Conservation (phyloP, 1,284 basidiomycete genomes). For the Pulveroboletus sp. region DNA sequence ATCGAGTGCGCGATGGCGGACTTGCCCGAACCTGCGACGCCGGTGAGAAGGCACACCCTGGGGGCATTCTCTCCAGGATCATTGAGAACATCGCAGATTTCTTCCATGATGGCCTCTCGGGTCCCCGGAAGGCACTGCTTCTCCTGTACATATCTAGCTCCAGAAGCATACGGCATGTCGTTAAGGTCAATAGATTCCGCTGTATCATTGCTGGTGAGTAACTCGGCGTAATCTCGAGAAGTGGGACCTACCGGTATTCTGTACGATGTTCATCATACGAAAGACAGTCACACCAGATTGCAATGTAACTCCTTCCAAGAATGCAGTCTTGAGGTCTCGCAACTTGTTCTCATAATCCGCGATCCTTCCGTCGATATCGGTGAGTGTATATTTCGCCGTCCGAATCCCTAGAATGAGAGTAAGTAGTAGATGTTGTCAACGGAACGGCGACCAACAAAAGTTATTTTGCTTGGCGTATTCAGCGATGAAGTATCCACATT, state of each 20-base stretch:
- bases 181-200: conserved; percentile 18
- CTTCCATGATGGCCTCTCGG: conserved; percentile 16
- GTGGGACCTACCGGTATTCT: conserved; percentile 9
- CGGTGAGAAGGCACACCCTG: conserved; percentile 24
- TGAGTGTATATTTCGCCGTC: conserved; percentile 23
- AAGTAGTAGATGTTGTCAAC: background rate
- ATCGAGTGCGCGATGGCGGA: conserved; percentile 26
- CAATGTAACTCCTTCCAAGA: conserved; percentile 21
- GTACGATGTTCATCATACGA: conserved; percentile 22
- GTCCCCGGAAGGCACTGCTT: conserved; percentile 26
- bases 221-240: background rate
- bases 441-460: conserved; percentile 20
- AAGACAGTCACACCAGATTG: conserved; percentile 19
- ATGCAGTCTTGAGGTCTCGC: conserved; percentile 18
- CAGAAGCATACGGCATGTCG: conserved; percentile 24
- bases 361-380: conserved; percentile 20
- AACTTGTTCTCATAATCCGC: conserved; percentile 23
- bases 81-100: conserved; percentile 22
- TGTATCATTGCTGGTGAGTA: background rate
- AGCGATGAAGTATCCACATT: conserved; percentile 29
- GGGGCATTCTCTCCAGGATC: conserved; percentile 9
- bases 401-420: conserved; percentile 14
- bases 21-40: conserved; percentile 25
- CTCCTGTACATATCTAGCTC: conserved; percentile 23
- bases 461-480: conserved; percentile 24